Percentiles rank a stretch among this genome's conserved stretches.
Conservation (phyloP, 306 rosid genomes). For the Datisca glomerata region DNA sequence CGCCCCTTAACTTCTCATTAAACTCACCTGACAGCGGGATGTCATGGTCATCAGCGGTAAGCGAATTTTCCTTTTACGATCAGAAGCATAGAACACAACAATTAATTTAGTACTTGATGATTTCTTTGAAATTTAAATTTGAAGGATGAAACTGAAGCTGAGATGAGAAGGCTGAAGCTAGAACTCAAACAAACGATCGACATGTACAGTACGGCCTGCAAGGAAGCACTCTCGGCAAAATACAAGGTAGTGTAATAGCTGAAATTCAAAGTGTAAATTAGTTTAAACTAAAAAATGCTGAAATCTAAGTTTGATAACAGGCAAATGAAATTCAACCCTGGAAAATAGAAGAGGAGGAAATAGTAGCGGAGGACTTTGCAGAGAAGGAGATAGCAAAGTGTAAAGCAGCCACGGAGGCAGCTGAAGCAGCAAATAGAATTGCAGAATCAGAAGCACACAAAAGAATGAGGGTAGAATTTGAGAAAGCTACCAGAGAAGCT, state of each 20-base stretch:
- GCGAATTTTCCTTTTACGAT: too few relatives aligned
- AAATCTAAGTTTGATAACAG: slow-evolving; percentile 17
- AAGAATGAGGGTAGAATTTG: slow-evolving; percentile 34
- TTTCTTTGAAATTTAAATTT: slow-evolving; percentile 8
- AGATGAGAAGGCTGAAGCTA: slow-evolving; percentile 70
- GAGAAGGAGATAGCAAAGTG: slow-evolving; percentile 52
- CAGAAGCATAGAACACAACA: too few relatives aligned
- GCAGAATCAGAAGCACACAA: slow-evolving; percentile 55
- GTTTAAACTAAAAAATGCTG: not conserved
- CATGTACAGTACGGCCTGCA: slow-evolving; percentile 75
- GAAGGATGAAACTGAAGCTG: slow-evolving; percentile 76
- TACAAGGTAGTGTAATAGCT: slow-evolving; percentile 32
- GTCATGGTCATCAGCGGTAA: slow-evolving; percentile 10
- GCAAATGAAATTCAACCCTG: slow-evolving; percentile 57
- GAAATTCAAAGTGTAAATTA: not conserved
- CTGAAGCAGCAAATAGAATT: slow-evolving; percentile 41
- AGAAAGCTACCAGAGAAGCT: slow-evolving; percentile 24
- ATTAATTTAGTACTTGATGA: not conserved
- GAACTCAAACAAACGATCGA: slow-evolving; percentile 90
- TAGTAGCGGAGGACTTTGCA: slow-evolving; percentile 41
- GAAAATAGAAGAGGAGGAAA: slow-evolving; percentile 49
- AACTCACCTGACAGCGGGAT: slow-evolving; percentile 30
- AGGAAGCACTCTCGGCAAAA: slow-evolving; percentile 55
- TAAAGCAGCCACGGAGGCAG: slow-evolving; percentile 52
- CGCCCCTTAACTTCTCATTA: slow-evolving; percentile 19